Evolutionary conservation across 768 basidiomycete species (phyloP).

Genomic region (Panaeolus cyanescens): DNA sequence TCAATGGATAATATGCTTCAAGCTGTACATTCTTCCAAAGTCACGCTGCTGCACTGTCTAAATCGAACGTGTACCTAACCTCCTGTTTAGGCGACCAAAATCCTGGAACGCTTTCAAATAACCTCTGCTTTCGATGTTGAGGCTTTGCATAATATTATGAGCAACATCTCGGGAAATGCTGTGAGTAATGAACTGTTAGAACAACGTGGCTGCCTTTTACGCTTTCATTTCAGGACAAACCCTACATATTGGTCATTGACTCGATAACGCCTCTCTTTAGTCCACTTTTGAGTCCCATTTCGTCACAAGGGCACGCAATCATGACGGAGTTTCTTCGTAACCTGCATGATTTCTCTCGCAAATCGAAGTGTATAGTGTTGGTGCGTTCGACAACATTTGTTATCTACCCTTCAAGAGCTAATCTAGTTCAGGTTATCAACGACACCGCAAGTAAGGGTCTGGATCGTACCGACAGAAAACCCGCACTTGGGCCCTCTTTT

Average conservation of each 20-base stretch:
- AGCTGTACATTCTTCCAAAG: constrained; percentile 29
- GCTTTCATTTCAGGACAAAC: constrained; percentile 9
- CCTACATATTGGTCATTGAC: constrained; percentile 64
- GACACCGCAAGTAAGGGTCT: constrained; percentile 39
- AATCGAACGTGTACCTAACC: neutral
- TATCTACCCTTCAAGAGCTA: neutral
- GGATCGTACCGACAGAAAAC: constrained; percentile 45
- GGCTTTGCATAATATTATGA: constrained; percentile 37
- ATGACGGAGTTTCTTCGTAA: constrained; percentile 75
- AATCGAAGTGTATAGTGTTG: constrained; percentile 47
- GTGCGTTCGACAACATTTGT: constrained; percentile 37
- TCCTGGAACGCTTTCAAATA: constrained; percentile 59
- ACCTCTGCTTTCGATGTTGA: constrained; percentile 62
- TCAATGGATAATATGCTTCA: constrained; percentile 47
- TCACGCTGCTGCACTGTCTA: neutral
- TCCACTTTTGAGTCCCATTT: constrained; percentile 62
- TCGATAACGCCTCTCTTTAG: constrained; percentile 63
- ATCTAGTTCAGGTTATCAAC: constrained; percentile 56
- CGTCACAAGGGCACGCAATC: constrained; percentile 74
- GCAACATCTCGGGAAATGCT: constrained; percentile 44
- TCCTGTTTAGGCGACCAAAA: constrained; percentile 23
- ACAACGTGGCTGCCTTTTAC: neutral
- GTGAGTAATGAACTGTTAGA: neutral
- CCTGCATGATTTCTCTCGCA: constrained; percentile 50
- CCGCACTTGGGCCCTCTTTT: constrained; percentile 77